These are phyloP conservation scores for Clitopilus passeckerianus DNA, from an alignment of 768 basidiomycete species.

Conservation along the genomic window DNA sequence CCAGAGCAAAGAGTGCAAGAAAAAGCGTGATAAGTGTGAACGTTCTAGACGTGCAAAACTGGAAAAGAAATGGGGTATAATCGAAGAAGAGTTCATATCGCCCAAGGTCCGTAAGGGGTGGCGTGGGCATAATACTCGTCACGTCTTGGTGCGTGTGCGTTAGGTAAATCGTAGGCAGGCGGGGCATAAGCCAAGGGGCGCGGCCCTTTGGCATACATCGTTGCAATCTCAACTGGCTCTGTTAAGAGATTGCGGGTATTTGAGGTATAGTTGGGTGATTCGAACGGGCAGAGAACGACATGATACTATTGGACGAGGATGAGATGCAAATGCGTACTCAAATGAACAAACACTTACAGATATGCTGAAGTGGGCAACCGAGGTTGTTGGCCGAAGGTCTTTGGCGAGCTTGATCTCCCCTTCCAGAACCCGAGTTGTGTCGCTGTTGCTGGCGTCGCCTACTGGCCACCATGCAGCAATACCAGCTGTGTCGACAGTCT, in stretches of 20 bases:
- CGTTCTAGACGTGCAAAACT: conserved; percentile 13
- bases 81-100: conserved; percentile 3
- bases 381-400: conserved; percentile 44
- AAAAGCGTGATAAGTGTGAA: conserved; percentile 1
- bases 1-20: neutral
- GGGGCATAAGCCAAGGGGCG: conserved; percentile 46
- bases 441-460: conserved; percentile 18
- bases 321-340: conserved; percentile 2
- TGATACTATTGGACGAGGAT: conserved; percentile 31
- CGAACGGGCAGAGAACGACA: conserved; percentile 41
- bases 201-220: conserved; percentile 45
- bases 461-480: conserved; percentile 47
- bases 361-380: conserved; percentile 47
- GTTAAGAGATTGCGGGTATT: conserved; percentile 34
- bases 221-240: conserved; percentile 49
- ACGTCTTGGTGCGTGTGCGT: conserved; percentile 18
- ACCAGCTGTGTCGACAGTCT: conserved; percentile 37
- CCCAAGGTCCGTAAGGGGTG: conserved; percentile 12
- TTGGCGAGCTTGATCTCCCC: conserved; percentile 50
- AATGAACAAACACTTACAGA: conserved; percentile 28
- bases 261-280: conserved; percentile 30
- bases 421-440: conserved; percentile 36
- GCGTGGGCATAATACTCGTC: conserved; percentile 21
- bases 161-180: conserved; percentile 35
- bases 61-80: conserved; percentile 44